Evolutionary conservation across 352 stramenopile species (phyloP), one percentile per base, ranked within the genome.

Genomic region (Globisporangium takayamanum): DNA sequence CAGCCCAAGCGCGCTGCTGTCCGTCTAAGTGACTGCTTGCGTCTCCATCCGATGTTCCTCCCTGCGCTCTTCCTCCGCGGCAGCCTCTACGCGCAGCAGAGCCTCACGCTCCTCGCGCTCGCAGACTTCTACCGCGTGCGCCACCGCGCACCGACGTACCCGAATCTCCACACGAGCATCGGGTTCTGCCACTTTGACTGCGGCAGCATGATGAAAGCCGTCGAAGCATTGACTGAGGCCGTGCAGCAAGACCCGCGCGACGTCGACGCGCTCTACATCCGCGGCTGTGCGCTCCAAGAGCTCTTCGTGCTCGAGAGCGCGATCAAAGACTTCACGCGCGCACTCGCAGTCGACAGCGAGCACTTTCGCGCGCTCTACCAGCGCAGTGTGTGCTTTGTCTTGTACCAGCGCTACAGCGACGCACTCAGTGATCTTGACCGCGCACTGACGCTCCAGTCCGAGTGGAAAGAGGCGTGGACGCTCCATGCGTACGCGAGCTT

Each of bases 121-220:
- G 73, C 74, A 0, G 77, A 85, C 53, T 81, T 82, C 20, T 78
- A 82, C 37, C 67, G 70, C 2, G 71, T 85, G 1, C 73, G 74
- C 5, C 72, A 82, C 58, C 73, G 72, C 16, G 65, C 67, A 11
- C 57, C 70, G 4, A 58, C 63, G 46, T 87, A 87, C 26, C 77
- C 68, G 3, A 62, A 74, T 15, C 42, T 87, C 28, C 69, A 83
- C 39, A 73, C 70, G 11, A 78, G 56, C 47, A 87, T 87, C 3
- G 77, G 74, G 0, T 83, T 72, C 41, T 87, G 77, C 53, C 76
- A 87, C 39, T 74, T 80, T 4, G 42, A 77, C 49, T 59, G 63
- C 47, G 66, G 69, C 0, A 76, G 64, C n/a, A 48, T 81, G 39
- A 33, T 18, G 1, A 79, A 84, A 30, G 74, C 75, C 0, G 61